Conservation (phyloP, 2,329 filamentous ascomycete genomes). For the Colletotrichum sp. region DNA sequence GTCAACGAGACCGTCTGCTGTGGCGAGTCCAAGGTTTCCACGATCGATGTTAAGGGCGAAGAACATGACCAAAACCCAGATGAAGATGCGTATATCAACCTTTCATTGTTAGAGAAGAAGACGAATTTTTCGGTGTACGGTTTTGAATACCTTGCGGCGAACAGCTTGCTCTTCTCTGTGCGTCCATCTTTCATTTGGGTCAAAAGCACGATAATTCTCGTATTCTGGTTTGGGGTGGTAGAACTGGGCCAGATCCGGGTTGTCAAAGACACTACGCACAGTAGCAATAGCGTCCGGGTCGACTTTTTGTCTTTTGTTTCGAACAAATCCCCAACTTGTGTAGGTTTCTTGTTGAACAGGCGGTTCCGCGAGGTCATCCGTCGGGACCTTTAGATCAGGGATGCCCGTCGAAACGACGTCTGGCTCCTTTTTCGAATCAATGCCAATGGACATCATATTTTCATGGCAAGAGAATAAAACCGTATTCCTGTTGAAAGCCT, state of each 20-base stretch:
- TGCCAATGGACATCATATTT: not conserved
- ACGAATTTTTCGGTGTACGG: rapidly evolving
- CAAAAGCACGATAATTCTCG: not conserved
- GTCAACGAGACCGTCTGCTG: slow-evolving; percentile 64
- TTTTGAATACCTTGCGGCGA: not conserved
- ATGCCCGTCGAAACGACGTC: not conserved
- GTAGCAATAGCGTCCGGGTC: not conserved
- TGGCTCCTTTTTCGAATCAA: not conserved
- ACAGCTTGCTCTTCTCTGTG: not conserved
- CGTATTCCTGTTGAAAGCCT: not conserved
- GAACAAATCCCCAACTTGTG: not conserved
- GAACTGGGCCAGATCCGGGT: not conserved
- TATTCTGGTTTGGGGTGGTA: not conserved
- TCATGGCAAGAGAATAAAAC: not conserved
- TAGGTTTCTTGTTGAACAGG: not conserved
- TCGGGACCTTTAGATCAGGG: no score
- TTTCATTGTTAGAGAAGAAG: not conserved
- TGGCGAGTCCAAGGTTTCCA: slow-evolving; percentile 65
- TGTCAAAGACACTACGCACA: not conserved
- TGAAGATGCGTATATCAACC: not conserved
- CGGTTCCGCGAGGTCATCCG: not conserved
- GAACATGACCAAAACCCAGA: slow-evolving; percentile 39
- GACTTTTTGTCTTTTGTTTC: not conserved
- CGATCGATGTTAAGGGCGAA: slow-evolving; percentile 68
- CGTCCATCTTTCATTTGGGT: not conserved